Percentiles rank a stretch among this genome's conserved stretches.
Evolutionary conservation across 106 monocot species (phyloP).

Genomic region (Ottelia alismoides): DNA sequence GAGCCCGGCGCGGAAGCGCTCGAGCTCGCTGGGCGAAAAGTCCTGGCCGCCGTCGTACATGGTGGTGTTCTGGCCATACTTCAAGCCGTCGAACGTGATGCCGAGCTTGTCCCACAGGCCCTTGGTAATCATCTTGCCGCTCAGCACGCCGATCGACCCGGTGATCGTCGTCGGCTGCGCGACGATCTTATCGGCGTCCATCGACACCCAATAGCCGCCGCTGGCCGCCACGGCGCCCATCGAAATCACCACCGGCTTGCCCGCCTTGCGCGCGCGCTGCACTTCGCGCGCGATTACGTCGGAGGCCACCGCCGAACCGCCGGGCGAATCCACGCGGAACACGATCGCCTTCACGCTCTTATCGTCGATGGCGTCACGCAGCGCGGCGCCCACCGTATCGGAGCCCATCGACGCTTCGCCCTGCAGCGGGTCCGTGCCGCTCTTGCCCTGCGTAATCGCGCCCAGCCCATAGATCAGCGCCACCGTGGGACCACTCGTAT

Average conservation of each 20-base stretch:
- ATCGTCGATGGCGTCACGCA: no score
- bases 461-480: no score
- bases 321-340: background rate
- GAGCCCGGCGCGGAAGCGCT: background rate
- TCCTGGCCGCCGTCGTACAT: background rate
- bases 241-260: background rate
- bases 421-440: no score
- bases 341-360: background rate
- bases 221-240: background rate
- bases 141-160: background rate
- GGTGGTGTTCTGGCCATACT: background rate
- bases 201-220: background rate
- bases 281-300: background rate
- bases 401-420: no score
- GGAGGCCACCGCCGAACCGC: background rate
- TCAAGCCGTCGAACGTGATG: background rate
- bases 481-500: no score
- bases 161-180: background rate
- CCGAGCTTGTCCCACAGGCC: background rate
- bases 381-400: no score
- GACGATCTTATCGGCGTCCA: background rate
- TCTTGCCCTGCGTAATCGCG: no score
- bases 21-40: background rate
- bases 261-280: background rate
- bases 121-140: background rate